phyloP scores from a whole-genome alignment of 164 flowering plant genomes.

The Vitis cinerea region DNA sequence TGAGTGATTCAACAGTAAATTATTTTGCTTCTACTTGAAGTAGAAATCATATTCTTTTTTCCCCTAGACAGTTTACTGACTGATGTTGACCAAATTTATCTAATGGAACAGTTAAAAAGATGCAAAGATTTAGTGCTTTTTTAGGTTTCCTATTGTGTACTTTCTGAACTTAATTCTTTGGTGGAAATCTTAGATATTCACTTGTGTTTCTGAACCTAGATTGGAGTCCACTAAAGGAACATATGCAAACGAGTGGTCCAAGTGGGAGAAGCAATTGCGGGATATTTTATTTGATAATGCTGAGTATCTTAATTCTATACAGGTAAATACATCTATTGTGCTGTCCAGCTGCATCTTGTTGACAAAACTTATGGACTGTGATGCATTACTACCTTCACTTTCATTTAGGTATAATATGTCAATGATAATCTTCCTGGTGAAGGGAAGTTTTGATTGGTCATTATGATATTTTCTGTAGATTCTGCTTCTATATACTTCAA shows the following conservation, averaged over 20 bases:
- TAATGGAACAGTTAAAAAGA: no score
- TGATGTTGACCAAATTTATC: no score
- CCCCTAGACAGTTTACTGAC: no score
- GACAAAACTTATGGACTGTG: neutral
- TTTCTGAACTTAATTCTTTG: neutral
- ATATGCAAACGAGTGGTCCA: slow-evolving; percentile 76
- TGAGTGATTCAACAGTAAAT: no score
- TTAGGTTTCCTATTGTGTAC: neutral
- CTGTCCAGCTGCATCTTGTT: neutral
- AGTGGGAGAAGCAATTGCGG: slow-evolving; percentile 83
- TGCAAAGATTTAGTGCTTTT: neutral
- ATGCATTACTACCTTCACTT: no score
- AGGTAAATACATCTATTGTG: slow-evolving; percentile 40
- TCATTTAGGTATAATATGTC: no score
- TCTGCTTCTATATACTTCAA: no score
- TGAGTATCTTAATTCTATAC: slow-evolving; percentile 74
- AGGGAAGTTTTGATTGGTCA: no score
- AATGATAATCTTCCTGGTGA: no score
- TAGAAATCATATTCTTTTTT: no score
- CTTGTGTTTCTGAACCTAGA: slow-evolving; percentile 31
- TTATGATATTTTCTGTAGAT: no score
- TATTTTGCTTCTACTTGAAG: no score
- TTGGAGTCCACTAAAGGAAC: slow-evolving; percentile 85
- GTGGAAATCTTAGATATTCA: neutral
- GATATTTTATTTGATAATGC: slow-evolving; percentile 50